Percentiles rank a stretch among this genome's conserved stretches.
These are phyloP conservation scores for Lipomyces yamadae DNA, from an alignment of 805 yeast species.

Conservation along the genomic window DNA sequence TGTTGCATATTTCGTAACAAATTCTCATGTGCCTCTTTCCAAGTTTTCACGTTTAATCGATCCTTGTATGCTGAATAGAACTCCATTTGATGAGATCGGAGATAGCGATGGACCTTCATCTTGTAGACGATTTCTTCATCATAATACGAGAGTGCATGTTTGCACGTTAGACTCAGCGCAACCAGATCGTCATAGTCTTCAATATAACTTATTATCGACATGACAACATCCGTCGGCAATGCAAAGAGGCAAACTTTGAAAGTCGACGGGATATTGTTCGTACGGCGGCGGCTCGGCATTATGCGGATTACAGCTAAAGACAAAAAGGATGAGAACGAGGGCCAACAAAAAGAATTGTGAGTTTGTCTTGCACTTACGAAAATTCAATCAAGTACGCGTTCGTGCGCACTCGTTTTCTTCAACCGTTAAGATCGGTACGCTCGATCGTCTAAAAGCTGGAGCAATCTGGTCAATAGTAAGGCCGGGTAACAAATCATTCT, in stretches of 20 bases:
- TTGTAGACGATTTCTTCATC: not conserved
- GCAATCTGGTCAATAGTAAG: no score
- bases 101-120: not conserved
- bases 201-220: not conserved
- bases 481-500: no score
- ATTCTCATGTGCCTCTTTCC: not conserved
- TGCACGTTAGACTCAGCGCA: not conserved
- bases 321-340: no score
- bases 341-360: no score
- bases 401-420: no score
- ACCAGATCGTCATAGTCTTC: not conserved
- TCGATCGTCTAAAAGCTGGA: no score
- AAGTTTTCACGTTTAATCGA: not conserved
- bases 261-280: no score
- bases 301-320: no score
- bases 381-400: no score
- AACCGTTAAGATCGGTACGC: no score
- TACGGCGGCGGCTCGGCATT: no score
- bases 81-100: not conserved
- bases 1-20: not conserved
- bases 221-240: not conserved
- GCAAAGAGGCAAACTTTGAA: not conserved
- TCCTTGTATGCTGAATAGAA: not conserved
- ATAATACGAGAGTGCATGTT: not conserved
- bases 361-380: no score